A percentile compares a stretch with the other conserved stretches of the same genome.
These are phyloP conservation scores for Barbarea vulgaris DNA, from an alignment of 345 rosid genomes.

Conservation along the genomic window DNA sequence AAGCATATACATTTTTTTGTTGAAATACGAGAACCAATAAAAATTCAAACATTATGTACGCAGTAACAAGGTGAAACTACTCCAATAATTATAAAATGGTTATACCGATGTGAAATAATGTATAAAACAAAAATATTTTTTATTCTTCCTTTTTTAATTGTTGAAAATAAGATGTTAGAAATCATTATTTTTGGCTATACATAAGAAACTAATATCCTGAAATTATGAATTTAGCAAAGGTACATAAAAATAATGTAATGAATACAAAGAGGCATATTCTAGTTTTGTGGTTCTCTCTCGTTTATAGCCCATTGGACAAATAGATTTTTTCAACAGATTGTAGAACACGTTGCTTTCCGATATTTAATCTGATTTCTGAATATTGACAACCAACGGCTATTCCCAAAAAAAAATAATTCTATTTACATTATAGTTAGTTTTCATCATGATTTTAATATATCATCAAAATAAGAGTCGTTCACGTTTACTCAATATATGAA, in stretches of 20 bases:
- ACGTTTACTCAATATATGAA: too few relatives aligned
- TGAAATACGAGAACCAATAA: neutral
- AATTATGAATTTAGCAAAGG: neutral
- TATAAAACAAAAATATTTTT: neutral
- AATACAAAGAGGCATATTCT: constrained; percentile 2
- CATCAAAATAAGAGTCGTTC: too few relatives aligned
- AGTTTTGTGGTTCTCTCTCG: constrained; percentile 1
- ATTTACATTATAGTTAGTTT: neutral
- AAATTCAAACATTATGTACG: neutral
- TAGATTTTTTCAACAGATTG: neutral
- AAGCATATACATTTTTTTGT: neutral
- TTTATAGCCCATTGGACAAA: neutral
- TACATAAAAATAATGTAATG: neutral
- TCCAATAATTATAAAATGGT: neutral
- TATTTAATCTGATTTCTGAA: neutral
- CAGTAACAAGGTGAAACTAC: neutral
- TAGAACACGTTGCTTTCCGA: neutral
- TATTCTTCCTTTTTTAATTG: neutral
- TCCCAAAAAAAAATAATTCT: neutral
- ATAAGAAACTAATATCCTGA: neutral
- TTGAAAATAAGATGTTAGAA: neutral
- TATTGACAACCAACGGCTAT: neutral
- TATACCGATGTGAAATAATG: neutral
- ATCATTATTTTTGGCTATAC: neutral
- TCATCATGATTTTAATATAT: neutral